Base-by-base conservation (phyloP, 2,329 filamentous ascomycete species). In the Colletotrichum lindemuthianum region DNA sequence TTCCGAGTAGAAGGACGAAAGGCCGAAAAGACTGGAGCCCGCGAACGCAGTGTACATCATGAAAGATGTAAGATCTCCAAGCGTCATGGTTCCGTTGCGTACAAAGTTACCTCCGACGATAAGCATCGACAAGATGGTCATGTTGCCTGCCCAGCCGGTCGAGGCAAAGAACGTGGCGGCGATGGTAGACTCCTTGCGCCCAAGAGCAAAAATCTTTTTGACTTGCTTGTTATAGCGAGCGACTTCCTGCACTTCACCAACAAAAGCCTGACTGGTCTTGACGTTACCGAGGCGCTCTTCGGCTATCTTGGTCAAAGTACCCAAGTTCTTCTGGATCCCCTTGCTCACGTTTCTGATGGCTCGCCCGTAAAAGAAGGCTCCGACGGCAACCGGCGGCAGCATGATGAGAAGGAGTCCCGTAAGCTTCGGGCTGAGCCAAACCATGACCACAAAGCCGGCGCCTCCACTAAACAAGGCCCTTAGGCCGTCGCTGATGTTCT, bases 231-330 rank as follows among this genome's bases (percentile, higher is more conserved):
- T 98, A 81, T 99, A 99, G 53, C 96, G 90, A 44, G 87, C 82
- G 37, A 97, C 90, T 80, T 99, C 96, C 70, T 96, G 90, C 11
- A 94, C 88, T 76, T 99, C 96, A 53, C 93, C 96, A 32, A 92
- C 94, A 76, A 99, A 99, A 12, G 96, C 94, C 78, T 99, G 96
- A 71, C 93, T 96, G 0, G 96, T 99, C 74, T 94, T 92, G 66
- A 99, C 93, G 76, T 98, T 99, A 59, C 96, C 95, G 24, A 99
- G 82, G n/a, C 96, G 89, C 77, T 99, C 96, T 80, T 99, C 96
- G 0, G 96, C 96, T 74, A 99, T 97, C 79, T 98, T 99, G 40
- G 95, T 97, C 69, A 99, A 80, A 1, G 92, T 92, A 70, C 96
- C 96, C 11, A 99, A 81, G 70, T 96, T 97, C 80, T 93, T 93